A percentile compares a stretch with the other conserved stretches of the same genome.
These are phyloP conservation scores for Colletotrichum godetiae DNA, from an alignment of 2,329 filamentous ascomycete genomes.

Conservation along the genomic window DNA sequence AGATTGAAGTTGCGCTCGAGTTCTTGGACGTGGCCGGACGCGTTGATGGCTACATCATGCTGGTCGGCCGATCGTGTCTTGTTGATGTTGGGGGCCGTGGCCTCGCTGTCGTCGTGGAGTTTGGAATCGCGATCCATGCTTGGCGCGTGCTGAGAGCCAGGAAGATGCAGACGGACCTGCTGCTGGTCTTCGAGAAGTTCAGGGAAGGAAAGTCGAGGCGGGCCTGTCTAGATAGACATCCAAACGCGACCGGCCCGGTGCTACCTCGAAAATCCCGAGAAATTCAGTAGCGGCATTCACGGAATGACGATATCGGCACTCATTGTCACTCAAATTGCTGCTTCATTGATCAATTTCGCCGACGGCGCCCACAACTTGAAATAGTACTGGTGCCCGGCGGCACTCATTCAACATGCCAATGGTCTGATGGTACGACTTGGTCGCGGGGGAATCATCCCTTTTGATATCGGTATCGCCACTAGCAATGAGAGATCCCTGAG, in stretches of 20 bases:
- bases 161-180: background rate
- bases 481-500: background rate
- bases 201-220: background rate
- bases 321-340: background rate
- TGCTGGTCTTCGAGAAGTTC: background rate
- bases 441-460: constrained; percentile 1
- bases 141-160: background rate
- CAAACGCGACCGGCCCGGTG: constrained; percentile 18
- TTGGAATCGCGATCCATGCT: constrained; percentile 21
- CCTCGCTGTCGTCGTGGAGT: background rate
- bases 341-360: background rate
- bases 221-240: constrained; percentile 1
- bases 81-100: background rate
- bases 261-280: background rate
- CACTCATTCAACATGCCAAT: background rate
- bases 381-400: background rate
- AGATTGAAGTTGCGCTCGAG: constrained; percentile 53
- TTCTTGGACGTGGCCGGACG: constrained; percentile 54
- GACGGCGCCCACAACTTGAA: background rate
- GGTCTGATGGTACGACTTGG: background rate
- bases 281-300: background rate
- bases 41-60: constrained; percentile 44
- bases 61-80: constrained; percentile 17
- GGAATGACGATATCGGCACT: background rate
- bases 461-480: constrained; percentile 16